Conservation (phyloP, 768 basidiomycete genomes). For the Termitomyces sp. region DNA sequence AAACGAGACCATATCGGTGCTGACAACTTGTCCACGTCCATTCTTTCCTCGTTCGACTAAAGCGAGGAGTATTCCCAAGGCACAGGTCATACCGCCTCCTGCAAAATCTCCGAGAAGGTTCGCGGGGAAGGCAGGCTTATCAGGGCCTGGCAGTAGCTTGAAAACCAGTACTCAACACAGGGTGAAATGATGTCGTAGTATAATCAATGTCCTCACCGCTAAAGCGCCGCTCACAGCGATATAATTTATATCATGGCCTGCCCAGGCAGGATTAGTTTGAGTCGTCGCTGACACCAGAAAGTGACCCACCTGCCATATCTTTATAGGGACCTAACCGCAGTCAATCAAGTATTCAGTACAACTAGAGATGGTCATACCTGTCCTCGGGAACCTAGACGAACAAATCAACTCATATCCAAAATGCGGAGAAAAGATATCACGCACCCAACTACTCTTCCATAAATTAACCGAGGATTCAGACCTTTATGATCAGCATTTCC, state of each 20-base stretch:
- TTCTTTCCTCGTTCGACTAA: constrained; percentile 64
- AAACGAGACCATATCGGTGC: constrained; percentile 67
- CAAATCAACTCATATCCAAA: not conserved
- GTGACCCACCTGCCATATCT: constrained; percentile 68
- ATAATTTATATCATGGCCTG: constrained; percentile 86
- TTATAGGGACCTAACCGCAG: constrained; percentile 56
- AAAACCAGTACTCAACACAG: not conserved
- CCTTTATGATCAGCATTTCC: constrained; percentile 43
- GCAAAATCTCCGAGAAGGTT: constrained; percentile 84
- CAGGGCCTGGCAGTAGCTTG: constrained; percentile 67
- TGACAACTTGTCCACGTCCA: constrained; percentile 72
- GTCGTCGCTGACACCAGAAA: not conserved
- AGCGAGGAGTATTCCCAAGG: constrained; percentile 71
- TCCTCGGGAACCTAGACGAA: constrained; percentile 53
- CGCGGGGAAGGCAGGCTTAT: constrained; percentile 68
- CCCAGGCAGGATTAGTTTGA: constrained; percentile 2
- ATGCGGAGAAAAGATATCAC: constrained; percentile 20
- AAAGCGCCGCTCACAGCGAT: constrained; percentile 76
- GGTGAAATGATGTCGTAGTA: not conserved
- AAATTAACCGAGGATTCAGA: constrained; percentile 63
- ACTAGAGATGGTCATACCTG: constrained; percentile 36
- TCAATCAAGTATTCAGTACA: constrained; percentile 16
- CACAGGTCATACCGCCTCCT: constrained; percentile 75
- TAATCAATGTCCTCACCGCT: constrained; percentile 40
- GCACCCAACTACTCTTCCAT: constrained; percentile 75